Evolutionary conservation across 2,329 filamentous ascomycete genomes (phyloP), one percentile per base, ranked within the genome.

Genomic region (Pestalotiopsis sp.): DNA sequence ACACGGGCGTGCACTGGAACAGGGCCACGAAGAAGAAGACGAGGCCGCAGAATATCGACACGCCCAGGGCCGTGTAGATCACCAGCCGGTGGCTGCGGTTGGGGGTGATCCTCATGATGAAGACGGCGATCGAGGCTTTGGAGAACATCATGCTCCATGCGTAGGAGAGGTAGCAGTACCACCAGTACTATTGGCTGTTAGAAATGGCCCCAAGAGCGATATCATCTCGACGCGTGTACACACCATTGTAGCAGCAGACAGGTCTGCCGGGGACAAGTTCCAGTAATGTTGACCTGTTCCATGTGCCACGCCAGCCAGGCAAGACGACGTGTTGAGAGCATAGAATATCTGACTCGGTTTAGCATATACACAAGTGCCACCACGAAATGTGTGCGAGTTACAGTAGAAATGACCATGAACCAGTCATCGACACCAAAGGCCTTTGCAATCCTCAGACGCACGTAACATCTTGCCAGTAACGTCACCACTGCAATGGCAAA

Each of bases 11-110:
- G 66, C 73, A 74, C 64, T 74, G 72, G 38, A 74, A 74, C 25
- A 74, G 39, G 36, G 71, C 71, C 66, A 75, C 72, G 59, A 74
- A 71, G 64, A 75, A 75, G 68, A 75, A 75, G 31, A 68, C 71
- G 20, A 71, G 4, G 45, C 73, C 69, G 14, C 71, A 68, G 60
- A 74, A 57, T 38, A 69, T 66, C 0, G 73, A 71, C 31, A 73
- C 57, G 17, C 64, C n/a, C 67, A 73, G 68, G 36, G 68, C 64
- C 25, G 27, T n/a, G 61, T 73, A 74, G 41, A 75, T 72, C 66
- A 74, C 73, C 39, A 36, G 68, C 17, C 66, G 69, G 27, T 75
- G 72, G 0, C 69, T 57, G 66, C 58, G 68, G 45, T 70, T 66
- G 66, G 69, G 66, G 36, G 73, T 69, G 20, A 75, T 69, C n/a